Conservation (phyloP, 2,329 filamentous ascomycete genomes). For the Verticillium nubilum region DNA sequence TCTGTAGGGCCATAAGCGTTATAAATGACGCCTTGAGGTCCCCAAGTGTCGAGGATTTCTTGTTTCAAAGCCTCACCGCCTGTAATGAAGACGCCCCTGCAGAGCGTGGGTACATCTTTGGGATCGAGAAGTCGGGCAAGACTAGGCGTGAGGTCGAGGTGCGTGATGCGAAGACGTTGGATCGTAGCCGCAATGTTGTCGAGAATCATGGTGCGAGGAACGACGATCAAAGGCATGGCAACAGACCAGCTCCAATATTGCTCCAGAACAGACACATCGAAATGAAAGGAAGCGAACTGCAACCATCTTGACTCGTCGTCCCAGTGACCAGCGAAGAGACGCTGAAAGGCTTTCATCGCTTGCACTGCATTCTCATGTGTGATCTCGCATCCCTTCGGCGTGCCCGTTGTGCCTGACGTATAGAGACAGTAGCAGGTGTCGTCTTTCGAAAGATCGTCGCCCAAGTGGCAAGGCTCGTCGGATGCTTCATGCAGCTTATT, state of each 20-base stretch:
- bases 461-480: not conserved
- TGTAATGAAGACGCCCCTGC: conserved; percentile 84
- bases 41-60: conserved; percentile 85
- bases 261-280: conserved; percentile 88
- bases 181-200: conserved; percentile 76
- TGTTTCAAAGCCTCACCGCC: conserved; percentile 85
- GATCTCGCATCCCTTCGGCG: conserved; percentile 81
- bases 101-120: conserved; percentile 73
- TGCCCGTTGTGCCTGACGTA: conserved; percentile 82
- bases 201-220: conserved; percentile 77
- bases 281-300: conserved; percentile 92
- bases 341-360: conserved; percentile 80
- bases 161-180: conserved; percentile 67
- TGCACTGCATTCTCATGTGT: conserved; percentile 87
- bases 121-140: conserved; percentile 74
- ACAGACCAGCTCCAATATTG: conserved; percentile 96
- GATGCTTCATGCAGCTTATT: conserved; percentile 23
- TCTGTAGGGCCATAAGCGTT: conserved; percentile 93
- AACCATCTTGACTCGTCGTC: conserved; percentile 70
- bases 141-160: conserved; percentile 88
- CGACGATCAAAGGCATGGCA: conserved; percentile 77
- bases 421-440: conserved; percentile 79
- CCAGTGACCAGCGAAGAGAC: conserved; percentile 73
- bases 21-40: conserved; percentile 73
- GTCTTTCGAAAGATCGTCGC: conserved; percentile 25